These are phyloP conservation scores for Acanthamoeba healyi DNA, from an alignment of 208 protist species.

Conservation along the genomic window DNA sequence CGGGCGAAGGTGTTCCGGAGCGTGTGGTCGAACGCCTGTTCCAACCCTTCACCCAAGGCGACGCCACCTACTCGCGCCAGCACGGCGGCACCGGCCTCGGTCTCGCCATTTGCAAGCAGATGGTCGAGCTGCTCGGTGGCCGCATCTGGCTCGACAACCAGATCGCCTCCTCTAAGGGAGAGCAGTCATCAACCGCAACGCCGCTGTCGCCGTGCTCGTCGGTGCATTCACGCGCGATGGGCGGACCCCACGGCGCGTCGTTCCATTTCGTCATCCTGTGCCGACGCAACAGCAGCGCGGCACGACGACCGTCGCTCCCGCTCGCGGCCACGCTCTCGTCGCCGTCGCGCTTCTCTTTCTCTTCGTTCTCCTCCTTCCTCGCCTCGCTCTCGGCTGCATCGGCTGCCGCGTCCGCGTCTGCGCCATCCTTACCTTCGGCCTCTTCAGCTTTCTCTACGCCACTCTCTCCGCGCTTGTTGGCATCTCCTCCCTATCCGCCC, in stretches of 20 bases:
- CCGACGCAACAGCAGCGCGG: not conserved
- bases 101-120: constrained; percentile 84
- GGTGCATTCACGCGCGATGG: not conserved
- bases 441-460: not conserved
- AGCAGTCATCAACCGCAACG: too few species aligned
- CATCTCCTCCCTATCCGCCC: not conserved
- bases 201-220: not conserved
- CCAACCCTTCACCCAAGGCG: constrained; percentile 78
- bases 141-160: constrained; percentile 13
- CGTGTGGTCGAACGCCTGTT: constrained; percentile 45
- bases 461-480: not conserved
- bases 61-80: constrained; percentile 62
- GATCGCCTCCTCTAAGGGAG: too few species aligned
- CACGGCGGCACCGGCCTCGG: constrained; percentile 85
- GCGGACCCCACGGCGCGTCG: not conserved
- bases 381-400: constrained; percentile 14
- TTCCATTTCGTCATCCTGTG: not conserved
- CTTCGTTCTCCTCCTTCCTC: constrained; percentile 23
- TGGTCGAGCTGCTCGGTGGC: constrained; percentile 54
- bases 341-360: not conserved
- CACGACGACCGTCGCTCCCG: not conserved
- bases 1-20: not conserved
- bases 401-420: not conserved
- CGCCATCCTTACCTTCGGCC: not conserved
- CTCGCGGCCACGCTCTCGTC: not conserved